These are phyloP conservation scores for Keithomyces neogunnii DNA, from an alignment of 2,329 filamentous ascomycete species.

Conservation along the genomic window DNA sequence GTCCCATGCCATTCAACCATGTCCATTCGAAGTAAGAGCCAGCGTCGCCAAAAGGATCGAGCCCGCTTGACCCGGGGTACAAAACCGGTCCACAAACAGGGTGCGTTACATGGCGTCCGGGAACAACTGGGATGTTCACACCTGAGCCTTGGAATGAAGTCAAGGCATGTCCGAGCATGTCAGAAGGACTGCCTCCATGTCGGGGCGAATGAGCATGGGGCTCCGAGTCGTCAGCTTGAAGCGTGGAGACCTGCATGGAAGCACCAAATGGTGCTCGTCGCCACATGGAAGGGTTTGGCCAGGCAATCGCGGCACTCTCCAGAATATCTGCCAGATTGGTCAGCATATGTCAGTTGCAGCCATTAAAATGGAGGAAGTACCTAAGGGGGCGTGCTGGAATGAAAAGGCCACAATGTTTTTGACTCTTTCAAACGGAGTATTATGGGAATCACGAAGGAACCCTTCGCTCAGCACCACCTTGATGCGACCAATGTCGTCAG, in stretches of 20 bases:
- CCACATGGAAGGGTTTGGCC: conserved; percentile 71
- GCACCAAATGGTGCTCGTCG: conserved; percentile 34
- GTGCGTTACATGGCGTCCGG: conserved; percentile 8
- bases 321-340: conserved; percentile 47
- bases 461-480: conserved; percentile 70
- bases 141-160: not conserved
- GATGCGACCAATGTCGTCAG: conserved; percentile 65
- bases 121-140: not conserved
- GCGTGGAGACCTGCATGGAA: conserved; percentile 31
- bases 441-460: conserved; percentile 45
- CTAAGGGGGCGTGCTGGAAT: conserved; percentile 74
- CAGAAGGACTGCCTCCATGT: conserved; percentile 15
- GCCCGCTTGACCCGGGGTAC: not conserved
- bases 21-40: conserved; percentile 18
- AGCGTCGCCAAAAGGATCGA: conserved; percentile 15
- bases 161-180: not conserved
- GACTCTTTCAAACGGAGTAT: conserved; percentile 52
- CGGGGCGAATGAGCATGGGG: conserved; percentile 56
- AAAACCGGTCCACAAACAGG: conserved; percentile 5
- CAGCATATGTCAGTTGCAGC: not conserved
- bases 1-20: conserved; percentile 14
- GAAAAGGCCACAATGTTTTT: conserved; percentile 71
- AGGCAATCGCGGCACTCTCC: conserved; percentile 66
- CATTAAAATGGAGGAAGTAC: conserved; percentile 34
- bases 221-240: conserved; percentile 39